Percentiles rank a stretch among this genome's conserved stretches.
Evolutionary conservation across 768 basidiomycete species (phyloP).

Genomic region (Mycena capillaripes): DNA sequence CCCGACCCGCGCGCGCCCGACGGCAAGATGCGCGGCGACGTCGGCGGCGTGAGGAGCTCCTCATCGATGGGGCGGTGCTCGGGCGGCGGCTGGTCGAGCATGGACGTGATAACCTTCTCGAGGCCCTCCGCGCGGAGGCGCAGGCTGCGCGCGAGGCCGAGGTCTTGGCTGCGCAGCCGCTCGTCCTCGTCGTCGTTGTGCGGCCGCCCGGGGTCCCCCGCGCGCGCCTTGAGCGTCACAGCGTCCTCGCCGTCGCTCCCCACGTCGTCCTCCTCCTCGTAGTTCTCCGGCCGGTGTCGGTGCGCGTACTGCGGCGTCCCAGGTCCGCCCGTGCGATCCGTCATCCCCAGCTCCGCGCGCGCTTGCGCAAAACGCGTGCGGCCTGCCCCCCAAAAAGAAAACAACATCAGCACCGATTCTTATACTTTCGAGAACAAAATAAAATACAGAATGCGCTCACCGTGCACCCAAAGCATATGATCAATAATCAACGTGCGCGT

Average conservation of each 20-base stretch:
- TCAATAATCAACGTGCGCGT: conserved; percentile 90
- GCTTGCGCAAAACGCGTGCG: conserved; percentile 87
- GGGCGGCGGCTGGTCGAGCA: conserved; percentile 85
- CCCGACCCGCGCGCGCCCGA: conserved; percentile 51
- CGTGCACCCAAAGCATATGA: conserved; percentile 89
- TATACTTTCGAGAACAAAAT: no score
- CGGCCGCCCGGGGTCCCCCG: conserved; percentile 58
- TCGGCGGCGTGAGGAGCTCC: conserved; percentile 65
- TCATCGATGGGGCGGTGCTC: conserved; percentile 70
- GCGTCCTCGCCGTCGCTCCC: conserved; percentile 75
- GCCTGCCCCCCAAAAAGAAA: conserved; percentile 48
- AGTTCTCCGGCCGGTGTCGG: conserved; percentile 80
- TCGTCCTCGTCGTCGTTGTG: conserved; percentile 73
- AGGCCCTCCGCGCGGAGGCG: conserved; percentile 84
- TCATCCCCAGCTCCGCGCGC: conserved; percentile 89
- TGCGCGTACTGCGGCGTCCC: conserved; percentile 71
- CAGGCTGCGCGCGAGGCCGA: conserved; percentile 72
- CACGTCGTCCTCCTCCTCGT: conserved; percentile 80
- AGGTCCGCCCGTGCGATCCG: conserved; percentile 81
- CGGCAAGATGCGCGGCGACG: conserved; percentile 60
- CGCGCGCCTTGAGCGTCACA: conserved; percentile 64
- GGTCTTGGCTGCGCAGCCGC: conserved; percentile 68
- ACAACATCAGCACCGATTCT: background rate
- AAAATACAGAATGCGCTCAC: conserved; percentile 42
- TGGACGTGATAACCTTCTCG: conserved; percentile 85